Percentiles rank a stretch among this genome's conserved stretches.
These are phyloP conservation scores for Hemisphaericaspora nanyangensis DNA, from an alignment of 805 yeast genomes.

Conservation along the genomic window DNA sequence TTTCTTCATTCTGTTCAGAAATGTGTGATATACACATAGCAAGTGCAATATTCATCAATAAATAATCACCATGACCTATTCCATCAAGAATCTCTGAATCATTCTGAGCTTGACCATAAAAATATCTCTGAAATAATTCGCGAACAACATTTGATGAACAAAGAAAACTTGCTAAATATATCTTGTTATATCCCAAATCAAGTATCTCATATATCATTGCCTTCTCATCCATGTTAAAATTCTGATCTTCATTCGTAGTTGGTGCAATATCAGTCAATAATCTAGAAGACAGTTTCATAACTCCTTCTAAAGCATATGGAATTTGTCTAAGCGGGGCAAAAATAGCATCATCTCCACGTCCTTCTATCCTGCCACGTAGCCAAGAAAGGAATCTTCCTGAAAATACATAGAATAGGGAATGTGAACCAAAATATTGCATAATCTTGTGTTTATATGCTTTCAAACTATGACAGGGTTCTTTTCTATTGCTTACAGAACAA, in stretches of 20 bases:
- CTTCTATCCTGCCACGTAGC: constrained; percentile 21
- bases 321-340: constrained; percentile 22
- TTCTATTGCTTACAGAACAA: neutral
- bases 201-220: constrained; percentile 23
- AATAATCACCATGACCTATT: constrained; percentile 24
- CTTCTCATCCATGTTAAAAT: constrained; percentile 7
- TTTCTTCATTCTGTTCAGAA: constrained; percentile 10
- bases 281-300: constrained; percentile 12
- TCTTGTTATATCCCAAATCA: constrained; percentile 14
- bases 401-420: constrained; percentile 26
- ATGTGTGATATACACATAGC: constrained; percentile 19
- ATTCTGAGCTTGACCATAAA: constrained; percentile 9
- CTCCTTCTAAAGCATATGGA: constrained; percentile 18
- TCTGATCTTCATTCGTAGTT: neutral
- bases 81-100: constrained; percentile 3
- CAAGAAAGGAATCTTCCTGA: constrained; percentile 27
- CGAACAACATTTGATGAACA: constrained; percentile 11
- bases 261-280: constrained; percentile 6
- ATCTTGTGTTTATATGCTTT: constrained; percentile 3
- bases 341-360: constrained; percentile 14
- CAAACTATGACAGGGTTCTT: constrained; percentile 1
- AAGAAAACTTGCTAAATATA: constrained; percentile 14
- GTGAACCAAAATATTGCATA: constrained; percentile 14
- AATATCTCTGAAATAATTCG: constrained; percentile 23
- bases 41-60: constrained; percentile 27